Evolutionary conservation across 1,284 basidiomycete genomes (phyloP), one percentile per base, ranked within the genome.

Genomic region (Porphyrellus sp.): DNA sequence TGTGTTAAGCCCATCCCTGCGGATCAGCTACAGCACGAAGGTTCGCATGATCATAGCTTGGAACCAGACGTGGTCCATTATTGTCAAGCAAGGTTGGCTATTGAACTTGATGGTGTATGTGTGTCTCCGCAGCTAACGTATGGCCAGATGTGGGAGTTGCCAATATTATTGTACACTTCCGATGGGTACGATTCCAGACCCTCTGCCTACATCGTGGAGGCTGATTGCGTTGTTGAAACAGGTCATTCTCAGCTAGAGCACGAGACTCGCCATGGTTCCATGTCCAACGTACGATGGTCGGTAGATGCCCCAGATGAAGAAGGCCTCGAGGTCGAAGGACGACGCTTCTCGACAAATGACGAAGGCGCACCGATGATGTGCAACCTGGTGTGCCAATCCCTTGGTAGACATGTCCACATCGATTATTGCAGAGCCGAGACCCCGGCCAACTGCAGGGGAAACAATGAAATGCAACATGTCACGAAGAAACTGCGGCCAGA

Each of bases 291-390:
- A 0, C 69, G 70, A 23, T 85, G 82, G 82, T 66, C 76, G 1
- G 59, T 85, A 5, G 78, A 82, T 41, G 77, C 75, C 0, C 70
- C 72, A 3, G 76, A 81, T 18, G 62, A 72, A 25, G 59, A 54
- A 25, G 64, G 69, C 16, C 54, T 83, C 3, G 82, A 84, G 54
- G 63, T 83, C 3, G 72, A 75, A 45, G 81, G 82, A 2, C 73
- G 74, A 40, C 77, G 74, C 43, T 85, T 79, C 59, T 78, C 72
- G 0, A 61, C 77, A 0, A 74, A 74, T 24, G 80, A 83, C 44
- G 77, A 79, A 33, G 82, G 83, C 16, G 80, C 80, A 1, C 83
- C 83, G 0, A 82, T 84, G 77, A 72, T 85, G 67, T 85, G 83
- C 63, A 80, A 72, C 38, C 63, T 83, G 15, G 68, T 82, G 51